Conservation (phyloP, 2,329 filamentous ascomycete genomes). For the Lizonia empirigonia region DNA sequence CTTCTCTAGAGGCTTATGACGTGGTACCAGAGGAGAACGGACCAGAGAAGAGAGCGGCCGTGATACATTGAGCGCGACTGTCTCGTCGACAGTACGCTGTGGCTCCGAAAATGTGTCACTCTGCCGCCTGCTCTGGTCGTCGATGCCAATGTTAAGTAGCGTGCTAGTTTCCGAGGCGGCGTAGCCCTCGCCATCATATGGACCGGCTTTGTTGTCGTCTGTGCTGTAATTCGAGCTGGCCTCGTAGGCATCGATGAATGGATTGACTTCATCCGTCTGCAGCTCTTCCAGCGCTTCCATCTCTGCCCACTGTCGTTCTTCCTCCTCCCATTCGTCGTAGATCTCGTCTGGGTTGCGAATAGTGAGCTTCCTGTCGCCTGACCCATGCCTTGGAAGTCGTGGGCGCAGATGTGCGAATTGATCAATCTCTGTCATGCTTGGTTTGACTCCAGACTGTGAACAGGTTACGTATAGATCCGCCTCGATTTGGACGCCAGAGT, state of each 20-base stretch:
- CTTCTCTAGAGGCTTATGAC: background rate
- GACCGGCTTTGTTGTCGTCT: background rate
- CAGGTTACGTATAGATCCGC: constrained; percentile 31
- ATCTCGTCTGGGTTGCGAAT: constrained; percentile 34
- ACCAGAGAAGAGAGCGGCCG: constrained; percentile 6
- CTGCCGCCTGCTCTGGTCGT: background rate
- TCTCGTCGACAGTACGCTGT: constrained; percentile 8
- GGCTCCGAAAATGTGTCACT: constrained; percentile 12
- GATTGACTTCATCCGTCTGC: constrained; percentile 15
- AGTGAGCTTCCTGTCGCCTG: constrained; percentile 13
- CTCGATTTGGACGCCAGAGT: constrained; percentile 24
- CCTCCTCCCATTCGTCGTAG: constrained; percentile 27
- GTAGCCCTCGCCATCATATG: constrained; percentile 12
- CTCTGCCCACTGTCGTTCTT: constrained; percentile 22
- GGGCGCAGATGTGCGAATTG: constrained; percentile 35
- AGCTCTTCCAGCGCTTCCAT: constrained; percentile 12
- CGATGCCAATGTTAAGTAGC: constrained; percentile 22
- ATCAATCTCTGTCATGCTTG: constrained; percentile 17
- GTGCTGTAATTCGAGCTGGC: background rate
- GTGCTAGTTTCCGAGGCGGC: constrained; percentile 28
- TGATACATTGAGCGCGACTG: background rate
- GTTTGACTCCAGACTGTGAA: constrained; percentile 6
- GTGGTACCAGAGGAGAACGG: background rate
- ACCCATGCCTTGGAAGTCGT: background rate
- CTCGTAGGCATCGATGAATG: constrained; percentile 8